phyloP scores from a whole-genome alignment of 148 eudicot genomes.

The Drosera capensis region DNA sequence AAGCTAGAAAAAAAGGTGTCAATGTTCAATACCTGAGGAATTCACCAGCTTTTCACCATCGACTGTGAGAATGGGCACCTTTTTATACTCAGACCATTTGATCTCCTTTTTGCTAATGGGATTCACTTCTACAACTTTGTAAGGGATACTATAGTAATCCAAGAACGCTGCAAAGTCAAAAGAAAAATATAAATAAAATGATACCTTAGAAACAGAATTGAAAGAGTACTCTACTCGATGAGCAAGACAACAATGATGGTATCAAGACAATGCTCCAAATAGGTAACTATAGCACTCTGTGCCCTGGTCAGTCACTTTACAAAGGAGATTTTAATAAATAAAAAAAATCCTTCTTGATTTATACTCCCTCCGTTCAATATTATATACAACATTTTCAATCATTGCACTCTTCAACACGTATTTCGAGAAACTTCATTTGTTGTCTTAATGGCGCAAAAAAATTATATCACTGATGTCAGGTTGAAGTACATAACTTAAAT shows the following conservation, averaged over 20 bases:
- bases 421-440: too few relatives aligned
- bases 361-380: too few relatives aligned
- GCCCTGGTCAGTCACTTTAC: too few relatives aligned
- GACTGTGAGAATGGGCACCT: constrained; percentile 82
- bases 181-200: neutral
- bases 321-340: too few relatives aligned
- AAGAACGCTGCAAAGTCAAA: constrained; percentile 49
- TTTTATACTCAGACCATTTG: constrained; percentile 94
- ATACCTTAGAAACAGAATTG: neutral
- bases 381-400: too few relatives aligned
- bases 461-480: too few relatives aligned
- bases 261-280: too few relatives aligned
- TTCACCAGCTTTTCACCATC: constrained; percentile 82
- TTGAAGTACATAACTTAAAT: too few relatives aligned
- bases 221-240: neutral
- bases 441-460: too few relatives aligned
- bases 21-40: constrained; percentile 59
- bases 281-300: too few relatives aligned
- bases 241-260: neutral
- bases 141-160: constrained; percentile 76
- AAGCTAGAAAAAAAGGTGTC: neutral
- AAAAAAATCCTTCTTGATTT: too few relatives aligned
- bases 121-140: constrained; percentile 95
- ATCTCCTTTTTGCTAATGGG: constrained; percentile 95
- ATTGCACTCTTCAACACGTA: too few relatives aligned